A percentile compares a stretch with the other conserved stretches of the same genome.
Conservation (phyloP, 2,329 filamentous ascomycete species). For the Elsinoe australis region DNA sequence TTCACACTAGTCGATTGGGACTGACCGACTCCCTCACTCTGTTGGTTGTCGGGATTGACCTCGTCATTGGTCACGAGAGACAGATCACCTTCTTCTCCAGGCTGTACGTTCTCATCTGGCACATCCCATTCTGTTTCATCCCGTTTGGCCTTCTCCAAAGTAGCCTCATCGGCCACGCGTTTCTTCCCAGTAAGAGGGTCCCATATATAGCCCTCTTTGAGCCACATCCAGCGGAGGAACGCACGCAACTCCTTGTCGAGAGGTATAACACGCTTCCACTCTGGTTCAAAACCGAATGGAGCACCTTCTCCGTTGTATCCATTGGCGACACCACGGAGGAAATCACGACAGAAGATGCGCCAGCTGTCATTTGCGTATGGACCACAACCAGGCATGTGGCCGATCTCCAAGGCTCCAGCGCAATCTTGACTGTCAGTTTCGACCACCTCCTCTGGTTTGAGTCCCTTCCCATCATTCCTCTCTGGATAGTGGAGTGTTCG, state of each 20-base stretch:
- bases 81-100: background rate
- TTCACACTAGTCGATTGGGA: too few relatives aligned
- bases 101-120: background rate
- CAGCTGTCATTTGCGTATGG: slow-evolving; percentile 82
- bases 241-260: slow-evolving; percentile 83
- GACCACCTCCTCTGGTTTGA: slow-evolving; percentile 42
- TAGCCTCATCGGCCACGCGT: slow-evolving; percentile 44
- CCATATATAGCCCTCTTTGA: slow-evolving; percentile 78
- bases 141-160: slow-evolving; percentile 51
- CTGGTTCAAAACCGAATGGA: slow-evolving; percentile 57
- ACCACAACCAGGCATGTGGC: slow-evolving; percentile 68
- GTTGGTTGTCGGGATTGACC: background rate
- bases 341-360: slow-evolving; percentile 87
- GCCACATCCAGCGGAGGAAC: slow-evolving; percentile 85
- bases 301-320: slow-evolving; percentile 57
- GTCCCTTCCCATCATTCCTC: slow-evolving; percentile 42
- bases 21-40: too few relatives aligned
- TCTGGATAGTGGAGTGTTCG: slow-evolving; percentile 50
- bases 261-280: slow-evolving; percentile 83
- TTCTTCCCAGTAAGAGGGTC: slow-evolving; percentile 62
- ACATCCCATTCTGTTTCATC: slow-evolving; percentile 42
- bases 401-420: slow-evolving; percentile 68
- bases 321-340: slow-evolving; percentile 56
- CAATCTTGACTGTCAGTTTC: slow-evolving; percentile 40
- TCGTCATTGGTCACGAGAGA: background rate